Base-by-base conservation (phyloP, 139 green algal species). In the Eudorina sp. region DNA sequence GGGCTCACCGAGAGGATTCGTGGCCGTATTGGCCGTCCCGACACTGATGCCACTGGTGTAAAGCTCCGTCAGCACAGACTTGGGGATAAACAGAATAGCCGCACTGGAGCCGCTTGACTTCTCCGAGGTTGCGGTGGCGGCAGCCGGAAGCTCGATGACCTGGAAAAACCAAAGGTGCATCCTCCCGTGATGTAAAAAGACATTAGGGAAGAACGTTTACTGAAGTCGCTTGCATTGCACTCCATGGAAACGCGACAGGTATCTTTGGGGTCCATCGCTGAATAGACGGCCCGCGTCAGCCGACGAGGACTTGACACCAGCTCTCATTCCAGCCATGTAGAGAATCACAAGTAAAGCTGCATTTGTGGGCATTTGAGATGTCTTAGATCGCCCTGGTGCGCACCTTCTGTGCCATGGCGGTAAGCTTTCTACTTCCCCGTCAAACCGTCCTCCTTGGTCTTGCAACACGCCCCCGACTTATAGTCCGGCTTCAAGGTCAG, bases 1-100 rank as follows among this genome's bases (percentile, higher is more conserved):
- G 19, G 8, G 38, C 88, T 4, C 31, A 92, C 89, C 90, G 2
- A 93, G 86, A 0, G 90, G 90, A 76, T 93, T 93, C 48, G 90
- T 93, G 18, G 43, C 55, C 11, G 90, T 93, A 75, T 93, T 93
- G 36, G 90, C 90, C 11, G 68, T 75, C n/a, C 83, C 75, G 9
- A 93, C 90, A 36, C 66, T 86, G 82, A 91, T 84, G 74, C 90
- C 90, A 7, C 53, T 84, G 0, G 90, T 93, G 41, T 91, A 73
- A 4, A 93, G 90, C 83, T 93, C 90, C 2, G 83, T 89, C 18
- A 91, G 72, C 7, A 88, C 83, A 0, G 83, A 88, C 68, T 88
- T 81, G 48, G 83, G 82, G 45, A 88, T 88, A 46, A 88, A 79
- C 27, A 88, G 58, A 18, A 66, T 53, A n/a, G 79, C 58, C 9